Base-by-base conservation (phyloP, 495 filamentous ascomycete species). In the Aspergillus cavernicola region DNA sequence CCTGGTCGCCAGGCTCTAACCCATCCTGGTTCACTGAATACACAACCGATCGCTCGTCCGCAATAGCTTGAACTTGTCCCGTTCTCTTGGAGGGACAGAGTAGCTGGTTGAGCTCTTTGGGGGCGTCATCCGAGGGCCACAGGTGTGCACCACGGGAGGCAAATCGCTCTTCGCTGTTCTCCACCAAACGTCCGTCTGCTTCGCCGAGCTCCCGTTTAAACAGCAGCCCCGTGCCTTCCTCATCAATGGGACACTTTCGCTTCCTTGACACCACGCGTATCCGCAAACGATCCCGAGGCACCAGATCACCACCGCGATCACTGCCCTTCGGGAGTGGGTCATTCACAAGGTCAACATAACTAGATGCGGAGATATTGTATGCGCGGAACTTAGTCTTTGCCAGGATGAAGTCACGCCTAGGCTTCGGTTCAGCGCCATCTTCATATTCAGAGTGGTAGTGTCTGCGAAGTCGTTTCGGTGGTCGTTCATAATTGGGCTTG, bases 321-420 rank as follows among this genome's bases (percentile, higher is more conserved):
- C 15, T 18, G 16, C 31, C 18, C 4, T 58, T 39, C 3, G 66
- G 60, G 7, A 55, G 50, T 5, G 78, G 76, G 53, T 85, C 80
- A 53, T 86, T 79, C 26, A 90, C 81, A 3, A 90, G 67, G 54
- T 90, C 86, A 8, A 89, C 40, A 56, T 81, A 88, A 3, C 83
- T 77, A n/a, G 75, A 74, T 28, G 77, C 77, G 20, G 70, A 71
- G 12, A 76, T 67, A 49, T 86, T 70, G 54, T 89, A 90, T 18
- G 72, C 72, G 24, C 81, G 79, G 39, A 85, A 67, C 31, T 80
- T 79, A 6, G 80, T 84, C 50, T 82, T 81, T 40, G 73, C 76
- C 15, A 82, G 63, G 16, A 82, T 81, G 50, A 79, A 81, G 29
- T 75, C 73, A 9, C 75, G 68, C 12, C 73, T 64, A 11, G 62